Percentiles rank a stretch among this genome's conserved stretches.
Conservation (phyloP, 1,284 basidiomycete species). For the Moniliella sp. region DNA sequence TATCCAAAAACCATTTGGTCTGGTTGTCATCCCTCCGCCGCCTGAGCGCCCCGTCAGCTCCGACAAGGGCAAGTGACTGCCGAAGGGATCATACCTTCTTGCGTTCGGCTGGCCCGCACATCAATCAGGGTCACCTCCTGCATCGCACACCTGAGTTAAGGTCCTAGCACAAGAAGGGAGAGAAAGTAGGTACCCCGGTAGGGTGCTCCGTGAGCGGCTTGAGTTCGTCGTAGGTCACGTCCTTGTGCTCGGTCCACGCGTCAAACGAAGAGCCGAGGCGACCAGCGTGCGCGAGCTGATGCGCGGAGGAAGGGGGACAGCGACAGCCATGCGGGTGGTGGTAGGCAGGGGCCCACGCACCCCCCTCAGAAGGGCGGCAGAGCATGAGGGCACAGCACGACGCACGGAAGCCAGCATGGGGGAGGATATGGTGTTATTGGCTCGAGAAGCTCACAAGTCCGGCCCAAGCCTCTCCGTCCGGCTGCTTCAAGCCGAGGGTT, state of each 20-base stretch:
- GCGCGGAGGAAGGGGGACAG: neutral
- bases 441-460: no score
- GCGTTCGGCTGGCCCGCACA: constrained; percentile 76
- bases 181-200: constrained; percentile 43
- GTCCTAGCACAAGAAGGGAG: neutral
- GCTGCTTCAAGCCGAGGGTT: no score
- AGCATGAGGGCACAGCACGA: no score
- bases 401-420: no score
- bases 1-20: constrained; percentile 28
- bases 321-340: neutral
- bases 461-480: no score
- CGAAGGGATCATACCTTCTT: constrained; percentile 81
- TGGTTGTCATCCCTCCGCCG: no score
- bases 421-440: no score
- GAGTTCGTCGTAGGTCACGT: constrained; percentile 58
- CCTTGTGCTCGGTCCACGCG: constrained; percentile 13
- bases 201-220: constrained; percentile 63
- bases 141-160: neutral
- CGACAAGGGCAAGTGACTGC: constrained; percentile 73
- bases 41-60: constrained; percentile 50
- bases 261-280: constrained; percentile 1
- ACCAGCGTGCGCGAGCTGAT: neutral
- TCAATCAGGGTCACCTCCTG: constrained; percentile 36
- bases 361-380: no score
- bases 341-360: no score